Base-by-base conservation (phyloP, 768 basidiomycete genomes). In the Russula brevipes region DNA sequence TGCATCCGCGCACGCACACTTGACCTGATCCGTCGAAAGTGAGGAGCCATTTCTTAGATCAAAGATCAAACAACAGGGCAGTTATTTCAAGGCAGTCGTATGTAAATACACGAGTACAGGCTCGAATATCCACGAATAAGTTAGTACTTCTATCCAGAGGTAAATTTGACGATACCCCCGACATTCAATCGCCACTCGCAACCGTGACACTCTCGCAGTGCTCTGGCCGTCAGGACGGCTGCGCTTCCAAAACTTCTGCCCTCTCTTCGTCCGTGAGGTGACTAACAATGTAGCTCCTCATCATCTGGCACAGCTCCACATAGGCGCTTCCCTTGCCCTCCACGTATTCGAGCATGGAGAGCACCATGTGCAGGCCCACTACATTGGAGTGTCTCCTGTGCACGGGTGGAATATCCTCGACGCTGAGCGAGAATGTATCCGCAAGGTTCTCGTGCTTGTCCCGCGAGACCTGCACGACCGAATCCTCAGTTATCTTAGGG, bases 1-100 rank as follows among this genome's bases (percentile, higher is more conserved):
- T 12, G 35, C 46, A n/a, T 65, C 68, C 47, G 54, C 86, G 24
- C 78, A 24, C 24, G 24, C 24, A 1, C 24, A 24, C 24, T 24
- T 24, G 24, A 24, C 24, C 24, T 24, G 24, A 24, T 24, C 24
- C 24, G 24, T 24, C 24, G 24, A 24, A 24, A 24, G 24, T 24
- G 24, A 24, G 24, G 24, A 24, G 24, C 24, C 24, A 24, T 24
- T 24, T 24, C n/a, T n/a, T n/a, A n/a, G n/a, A n/a, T n/a, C n/a
- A n/a, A n/a, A n/a, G n/a, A n/a, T n/a, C 24, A 24, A 24, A 24
- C 24, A 24, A 24, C 24, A 24, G 24, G 24, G 24, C 24, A 24
- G 24, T 24, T 24, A 24, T 24, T 24, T 24, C 24, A 24, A 24
- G 24, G 24, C 24, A 24, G 24, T 1, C 24, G 24, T 24, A 24